A percentile compares a stretch with the other conserved stretches of the same genome.
Evolutionary conservation across 2,329 filamentous ascomycete species (phyloP).

Genomic region (Bertia moriformis): DNA sequence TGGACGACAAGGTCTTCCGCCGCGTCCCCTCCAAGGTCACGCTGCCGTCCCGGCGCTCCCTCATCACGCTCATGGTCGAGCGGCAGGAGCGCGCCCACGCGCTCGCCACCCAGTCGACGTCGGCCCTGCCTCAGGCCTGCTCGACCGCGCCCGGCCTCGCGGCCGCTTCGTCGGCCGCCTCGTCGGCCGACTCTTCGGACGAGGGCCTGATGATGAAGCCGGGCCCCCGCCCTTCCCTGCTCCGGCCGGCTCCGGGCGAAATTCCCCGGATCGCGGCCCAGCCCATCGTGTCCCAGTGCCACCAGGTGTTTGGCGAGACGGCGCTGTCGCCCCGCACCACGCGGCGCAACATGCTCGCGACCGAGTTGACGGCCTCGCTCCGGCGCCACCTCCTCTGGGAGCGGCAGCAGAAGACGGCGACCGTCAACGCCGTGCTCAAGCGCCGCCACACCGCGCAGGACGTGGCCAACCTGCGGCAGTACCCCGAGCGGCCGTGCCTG

Average conservation of each 20-base stretch:
- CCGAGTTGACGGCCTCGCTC: conserved; percentile 83
- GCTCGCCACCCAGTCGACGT: conserved; percentile 52
- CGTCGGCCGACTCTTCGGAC: conserved; percentile 46
- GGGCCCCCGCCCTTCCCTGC: conserved; percentile 29
- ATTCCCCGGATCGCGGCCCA: conserved; percentile 55
- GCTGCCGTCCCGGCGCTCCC: conserved; percentile 69
- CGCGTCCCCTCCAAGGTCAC: conserved; percentile 80
- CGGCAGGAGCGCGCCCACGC: conserved; percentile 57
- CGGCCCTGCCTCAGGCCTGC: conserved; percentile 35
- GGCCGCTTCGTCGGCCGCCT: conserved; percentile 25
- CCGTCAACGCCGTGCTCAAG: conserved; percentile 76
- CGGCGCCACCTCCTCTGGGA: conserved; percentile 92
- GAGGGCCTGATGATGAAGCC: conserved; percentile 51
- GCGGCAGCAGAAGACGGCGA: conserved; percentile 82
- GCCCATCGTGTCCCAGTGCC: conserved; percentile 63
- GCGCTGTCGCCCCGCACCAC: conserved; percentile 84
- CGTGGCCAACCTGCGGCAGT: conserved; percentile 74
- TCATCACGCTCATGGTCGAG: conserved; percentile 79
- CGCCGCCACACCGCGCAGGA: conserved; percentile 82
- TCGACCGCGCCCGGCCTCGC: conserved; percentile 14
- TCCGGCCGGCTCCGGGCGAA: conserved; percentile 43
- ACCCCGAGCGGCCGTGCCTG: conserved; percentile 52
- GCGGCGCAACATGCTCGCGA: conserved; percentile 84
- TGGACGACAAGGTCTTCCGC: conserved; percentile 74
- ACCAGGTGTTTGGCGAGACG: conserved; percentile 49